Evolutionary conservation across 129 eudicot species (phyloP).

Genomic region (Artemisia annua): DNA sequence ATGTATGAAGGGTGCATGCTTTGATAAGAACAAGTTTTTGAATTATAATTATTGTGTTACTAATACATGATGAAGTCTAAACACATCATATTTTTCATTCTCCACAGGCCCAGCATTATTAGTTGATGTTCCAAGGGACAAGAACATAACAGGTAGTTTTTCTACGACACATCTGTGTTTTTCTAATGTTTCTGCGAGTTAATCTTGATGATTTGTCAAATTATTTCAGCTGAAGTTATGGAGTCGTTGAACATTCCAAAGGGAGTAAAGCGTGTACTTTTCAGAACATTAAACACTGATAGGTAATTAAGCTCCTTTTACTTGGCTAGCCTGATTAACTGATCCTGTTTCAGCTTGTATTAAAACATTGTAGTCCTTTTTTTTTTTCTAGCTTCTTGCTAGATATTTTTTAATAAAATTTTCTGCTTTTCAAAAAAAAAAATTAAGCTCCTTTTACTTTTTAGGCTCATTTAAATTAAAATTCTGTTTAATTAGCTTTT

Average conservation of each 20-base stretch:
- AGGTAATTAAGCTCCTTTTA: constrained; percentile 33
- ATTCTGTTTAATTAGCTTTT: not conserved
- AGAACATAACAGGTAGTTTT: constrained; percentile 51
- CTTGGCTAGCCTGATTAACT: too few relatives aligned
- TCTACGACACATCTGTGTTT: not conserved
- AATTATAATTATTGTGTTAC: too few relatives aligned
- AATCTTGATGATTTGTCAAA: not conserved
- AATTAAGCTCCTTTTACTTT: not conserved
- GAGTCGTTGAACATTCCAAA: constrained; percentile 49
- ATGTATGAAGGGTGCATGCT: not conserved
- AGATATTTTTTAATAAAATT: too few relatives aligned
- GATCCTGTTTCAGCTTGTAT: too few relatives aligned
- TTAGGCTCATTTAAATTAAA: not conserved
- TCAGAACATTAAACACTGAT: constrained; percentile 66
- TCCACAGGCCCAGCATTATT: constrained; percentile 52
- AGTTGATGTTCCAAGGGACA: constrained; percentile 55
- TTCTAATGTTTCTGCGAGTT: not conserved
- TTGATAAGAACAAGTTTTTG: too few relatives aligned
- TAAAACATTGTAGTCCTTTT: too few relatives aligned
- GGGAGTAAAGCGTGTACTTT: constrained; percentile 71
- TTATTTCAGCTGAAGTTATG: constrained; percentile 58
- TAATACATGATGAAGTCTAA: not conserved
- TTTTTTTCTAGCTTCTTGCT: too few relatives aligned
- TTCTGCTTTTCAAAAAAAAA: too few relatives aligned
- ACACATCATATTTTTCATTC: constrained; percentile 1